Evolutionary conservation across 148 eudicot species (phyloP).

Genomic region (Diospyros kaki): DNA sequence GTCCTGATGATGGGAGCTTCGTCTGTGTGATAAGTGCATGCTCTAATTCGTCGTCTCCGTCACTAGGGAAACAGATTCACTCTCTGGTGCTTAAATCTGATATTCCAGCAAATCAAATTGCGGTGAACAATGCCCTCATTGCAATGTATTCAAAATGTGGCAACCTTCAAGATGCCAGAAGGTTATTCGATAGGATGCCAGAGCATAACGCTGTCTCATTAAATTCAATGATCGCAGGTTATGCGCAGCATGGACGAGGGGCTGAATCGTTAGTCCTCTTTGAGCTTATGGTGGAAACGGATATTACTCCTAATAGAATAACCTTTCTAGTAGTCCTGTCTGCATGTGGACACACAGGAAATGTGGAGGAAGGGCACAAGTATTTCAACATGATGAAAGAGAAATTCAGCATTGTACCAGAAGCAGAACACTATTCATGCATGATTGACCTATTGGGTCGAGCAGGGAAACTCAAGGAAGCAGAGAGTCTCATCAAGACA

Average conservation of each 20-base stretch:
- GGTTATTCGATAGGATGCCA: slow-evolving; percentile 61
- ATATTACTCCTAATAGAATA: slow-evolving; percentile 43
- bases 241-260: slow-evolving; percentile 71
- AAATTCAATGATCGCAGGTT: slow-evolving; percentile 72
- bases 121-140: slow-evolving; percentile 63
- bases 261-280: slow-evolving; percentile 55
- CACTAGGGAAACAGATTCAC: slow-evolving; percentile 74
- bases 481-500: slow-evolving; percentile 48
- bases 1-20: slow-evolving; percentile 72
- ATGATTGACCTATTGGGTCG: slow-evolving; percentile 86
- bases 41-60: slow-evolving; percentile 56
- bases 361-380: slow-evolving; percentile 54
- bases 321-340: slow-evolving; percentile 73
- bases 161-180: slow-evolving; percentile 65
- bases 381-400: slow-evolving; percentile 53
- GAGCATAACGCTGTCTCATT: slow-evolving; percentile 64
- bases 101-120: slow-evolving; percentile 58
- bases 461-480: slow-evolving; percentile 62
- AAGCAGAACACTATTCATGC: slow-evolving; percentile 69
- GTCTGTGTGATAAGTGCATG: slow-evolving; percentile 75
- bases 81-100: slow-evolving; percentile 56
- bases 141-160: slow-evolving; percentile 83
- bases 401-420: slow-evolving; percentile 51
- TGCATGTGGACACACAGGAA: slow-evolving; percentile 78
- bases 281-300: slow-evolving; percentile 49